These are phyloP conservation scores for Diatrype stigma DNA, from an alignment of 2,329 filamentous ascomycete species.

Conservation along the genomic window DNA sequence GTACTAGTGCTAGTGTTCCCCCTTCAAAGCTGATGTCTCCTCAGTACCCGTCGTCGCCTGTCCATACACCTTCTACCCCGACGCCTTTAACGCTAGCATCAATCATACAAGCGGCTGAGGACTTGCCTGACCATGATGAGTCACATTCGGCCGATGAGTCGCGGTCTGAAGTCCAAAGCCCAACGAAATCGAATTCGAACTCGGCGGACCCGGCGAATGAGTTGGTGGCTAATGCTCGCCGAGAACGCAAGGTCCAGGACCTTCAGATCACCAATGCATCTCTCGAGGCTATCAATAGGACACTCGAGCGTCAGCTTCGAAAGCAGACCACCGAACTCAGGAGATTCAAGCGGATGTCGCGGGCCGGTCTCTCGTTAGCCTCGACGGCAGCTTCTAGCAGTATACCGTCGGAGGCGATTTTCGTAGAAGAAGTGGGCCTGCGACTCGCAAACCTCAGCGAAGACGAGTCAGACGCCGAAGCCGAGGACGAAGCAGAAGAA, in stretches of 20 bases:
- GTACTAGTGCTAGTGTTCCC: slow-evolving; percentile 1
- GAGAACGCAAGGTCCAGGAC: slow-evolving; percentile 92
- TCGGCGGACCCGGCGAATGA: slow-evolving; percentile 64
- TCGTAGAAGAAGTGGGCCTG: slow-evolving; percentile 38
- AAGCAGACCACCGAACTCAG: slow-evolving; percentile 88
- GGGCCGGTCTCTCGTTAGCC: slow-evolving; percentile 68
- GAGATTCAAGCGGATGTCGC: slow-evolving; percentile 78
- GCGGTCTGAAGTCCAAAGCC: slow-evolving; percentile 45
- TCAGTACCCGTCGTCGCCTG: slow-evolving; percentile 31
- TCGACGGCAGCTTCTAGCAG: slow-evolving; percentile 41
- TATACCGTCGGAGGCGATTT: slow-evolving; percentile 39
- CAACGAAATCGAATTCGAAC: slow-evolving; percentile 52
- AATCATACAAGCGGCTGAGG: slow-evolving; percentile 53
- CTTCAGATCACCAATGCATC: slow-evolving; percentile 96
- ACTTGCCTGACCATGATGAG: slow-evolving; percentile 35
- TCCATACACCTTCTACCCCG: slow-evolving; percentile 29
- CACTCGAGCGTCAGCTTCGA: slow-evolving; percentile 82
- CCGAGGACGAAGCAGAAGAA: slow-evolving; percentile 40
- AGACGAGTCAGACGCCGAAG: slow-evolving; percentile 31
- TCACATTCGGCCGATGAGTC: slow-evolving; percentile 20
- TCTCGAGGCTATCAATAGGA: slow-evolving; percentile 89
- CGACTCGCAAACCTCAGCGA: slow-evolving; percentile 50
- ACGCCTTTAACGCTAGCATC: slow-evolving; percentile 49
- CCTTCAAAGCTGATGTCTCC: slow-evolving; percentile 16
- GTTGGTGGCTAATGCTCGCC: slow-evolving; percentile 78